A percentile compares a stretch with the other conserved stretches of the same genome.
phyloP scores from a whole-genome alignment of 257 asterid species.

The Fraxinus cuspidata region DNA sequence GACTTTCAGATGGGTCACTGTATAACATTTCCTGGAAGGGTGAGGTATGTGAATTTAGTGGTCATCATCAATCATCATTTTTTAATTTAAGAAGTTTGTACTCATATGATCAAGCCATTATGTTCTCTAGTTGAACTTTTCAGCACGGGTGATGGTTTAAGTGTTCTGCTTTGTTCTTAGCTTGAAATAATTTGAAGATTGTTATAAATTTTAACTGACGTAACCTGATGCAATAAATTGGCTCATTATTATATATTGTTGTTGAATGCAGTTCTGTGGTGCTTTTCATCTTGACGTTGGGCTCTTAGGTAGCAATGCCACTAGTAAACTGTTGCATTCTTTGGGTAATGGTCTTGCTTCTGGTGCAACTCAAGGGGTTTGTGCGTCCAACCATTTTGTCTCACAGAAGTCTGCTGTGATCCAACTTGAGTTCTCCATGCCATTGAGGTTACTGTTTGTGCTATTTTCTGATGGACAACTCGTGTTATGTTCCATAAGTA shows the following conservation, averaged over 20 bases:
- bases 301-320: conserved; percentile 44
- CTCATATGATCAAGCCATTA: background rate
- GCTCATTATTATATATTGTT: conserved; percentile 19
- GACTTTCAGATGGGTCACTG: conserved; percentile 57
- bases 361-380: conserved; percentile 43
- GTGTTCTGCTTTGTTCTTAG: conserved; percentile 8
- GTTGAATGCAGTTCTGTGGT: conserved; percentile 68
- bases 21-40: conserved; percentile 63
- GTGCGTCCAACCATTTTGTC: conserved; percentile 36
- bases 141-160: background rate
- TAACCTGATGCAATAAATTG: conserved; percentile 14
- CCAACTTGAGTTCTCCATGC: conserved; percentile 69
- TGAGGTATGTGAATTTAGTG: conserved; percentile 35
- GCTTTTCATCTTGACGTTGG: conserved; percentile 59
- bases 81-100: background rate
- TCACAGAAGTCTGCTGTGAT: conserved; percentile 56
- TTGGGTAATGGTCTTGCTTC: conserved; percentile 63
- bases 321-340: conserved; percentile 46
- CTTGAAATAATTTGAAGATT: conserved; percentile 6
- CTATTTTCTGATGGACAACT: conserved; percentile 82
- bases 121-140: background rate
- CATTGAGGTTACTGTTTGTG: conserved; percentile 67
- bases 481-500: conserved; percentile 74
- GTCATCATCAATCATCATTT: background rate
- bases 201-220: background rate